Percentiles rank a stretch among this genome's conserved stretches.
Conservation (phyloP, 768 basidiomycete genomes). For the Lactarius akahatsu region DNA sequence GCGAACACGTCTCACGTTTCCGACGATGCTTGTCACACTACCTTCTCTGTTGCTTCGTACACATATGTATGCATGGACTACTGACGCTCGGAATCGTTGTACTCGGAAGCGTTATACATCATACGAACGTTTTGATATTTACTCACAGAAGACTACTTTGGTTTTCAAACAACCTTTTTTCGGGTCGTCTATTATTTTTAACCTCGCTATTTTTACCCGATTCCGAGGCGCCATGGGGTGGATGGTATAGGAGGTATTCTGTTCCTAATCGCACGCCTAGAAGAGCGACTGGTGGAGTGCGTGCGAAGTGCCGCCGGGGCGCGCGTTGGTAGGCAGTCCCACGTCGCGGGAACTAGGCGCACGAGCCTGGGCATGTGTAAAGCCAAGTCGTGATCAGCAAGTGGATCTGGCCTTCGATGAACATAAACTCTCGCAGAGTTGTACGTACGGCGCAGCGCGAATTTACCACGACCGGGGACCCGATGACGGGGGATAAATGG, state of each 20-base stretch:
- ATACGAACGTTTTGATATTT: conserved; percentile 6
- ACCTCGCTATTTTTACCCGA: not conserved
- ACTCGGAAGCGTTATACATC: conserved; percentile 13
- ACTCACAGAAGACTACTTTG: not conserved
- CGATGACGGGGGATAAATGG: conserved; percentile 21
- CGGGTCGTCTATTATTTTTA: not conserved
- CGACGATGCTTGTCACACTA: conserved; percentile 3
- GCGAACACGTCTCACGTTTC: conserved; percentile 24
- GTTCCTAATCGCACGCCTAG: not conserved
- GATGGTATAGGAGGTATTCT: not conserved
- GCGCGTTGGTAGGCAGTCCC: not conserved
- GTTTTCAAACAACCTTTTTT: not conserved
- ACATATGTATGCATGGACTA: conserved; percentile 9
- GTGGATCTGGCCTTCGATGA: conserved; percentile 21
- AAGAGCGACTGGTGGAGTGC: not conserved
- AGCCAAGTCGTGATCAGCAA: conserved; percentile 11
- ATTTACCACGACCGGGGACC: conserved; percentile 8
- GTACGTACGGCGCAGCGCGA: conserved; percentile 16
- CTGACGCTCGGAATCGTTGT: conserved; percentile 10
- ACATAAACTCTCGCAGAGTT: conserved; percentile 16
- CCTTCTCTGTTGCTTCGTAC: conserved; percentile 6
- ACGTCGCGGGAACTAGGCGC: conserved; percentile 16
- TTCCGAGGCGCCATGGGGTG: not conserved
- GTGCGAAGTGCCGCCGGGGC: not conserved
- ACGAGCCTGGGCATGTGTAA: conserved; percentile 1